Base-by-base conservation (phyloP, 768 basidiomycete genomes). In the Phlegmacium glaucopus region DNA sequence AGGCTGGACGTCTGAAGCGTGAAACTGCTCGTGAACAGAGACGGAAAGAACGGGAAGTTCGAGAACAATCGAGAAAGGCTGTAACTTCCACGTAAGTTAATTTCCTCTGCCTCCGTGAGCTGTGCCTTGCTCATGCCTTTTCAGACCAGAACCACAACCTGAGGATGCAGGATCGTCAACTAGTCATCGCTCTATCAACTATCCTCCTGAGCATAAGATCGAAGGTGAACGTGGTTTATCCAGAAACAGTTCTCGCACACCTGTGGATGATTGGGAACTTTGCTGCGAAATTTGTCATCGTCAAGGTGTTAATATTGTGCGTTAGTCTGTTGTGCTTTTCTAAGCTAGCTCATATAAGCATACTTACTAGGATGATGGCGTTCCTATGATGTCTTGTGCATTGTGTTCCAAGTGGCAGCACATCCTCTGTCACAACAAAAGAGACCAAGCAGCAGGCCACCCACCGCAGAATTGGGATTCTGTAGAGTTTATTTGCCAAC, bases 381-480 rank as follows among this genome's bases (percentile, higher is more conserved):
- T 73, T 9, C 82, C 87, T 3, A 76, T 95, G 68, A 79, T 92
- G 61, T 90, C 81, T 30, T 96, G 94, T 59, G 89, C 87, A 17
- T 61, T 67, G 25, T 96, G 94, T 64, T 77, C 75, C 11, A 82
- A 82, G 63, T 96, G 93, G 94, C 94, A 95, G 57, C 94, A 96
- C 57, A 90, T 90, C 28, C 61, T 71, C 16, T 96, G 94, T 58
- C 90, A 94, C 58, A 89, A 95, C 59, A 68, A 65, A 40, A 79
- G 75, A 25, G 93, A 94, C 63, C 65, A 69, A 26, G 66, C 72
- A 16, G 76, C 78, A 37, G 87, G 90, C 17, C 76, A 75, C 11
- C 79, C 77, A 4, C 77, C 72, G 53, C 81, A 92, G 15, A 82
- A 94, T 55, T 96, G 94, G 94, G 80, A 89, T 42, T 60, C 69